These are phyloP conservation scores for Saccharomyces jurei DNA, from an alignment of 805 yeast species.

Conservation along the genomic window DNA sequence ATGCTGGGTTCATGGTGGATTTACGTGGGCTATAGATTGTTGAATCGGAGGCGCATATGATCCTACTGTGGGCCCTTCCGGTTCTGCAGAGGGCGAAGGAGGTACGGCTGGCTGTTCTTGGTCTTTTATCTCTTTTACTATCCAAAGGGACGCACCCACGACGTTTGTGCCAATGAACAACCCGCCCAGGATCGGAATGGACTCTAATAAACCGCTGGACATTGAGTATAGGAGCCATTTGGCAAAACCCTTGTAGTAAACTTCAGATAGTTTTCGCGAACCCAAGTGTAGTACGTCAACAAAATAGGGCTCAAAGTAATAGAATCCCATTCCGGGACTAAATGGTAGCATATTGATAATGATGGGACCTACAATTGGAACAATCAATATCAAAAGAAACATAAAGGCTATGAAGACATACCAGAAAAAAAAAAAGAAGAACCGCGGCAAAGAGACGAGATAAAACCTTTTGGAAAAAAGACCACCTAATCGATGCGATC, in stretches of 20 bases:
- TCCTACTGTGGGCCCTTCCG: neutral
- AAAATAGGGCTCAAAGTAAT: slow-evolving; percentile 7
- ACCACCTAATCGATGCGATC: neutral
- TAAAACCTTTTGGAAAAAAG: neutral
- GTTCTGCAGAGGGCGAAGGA: neutral
- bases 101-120: neutral
- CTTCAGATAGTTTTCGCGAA: neutral
- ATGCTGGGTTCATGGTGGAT: neutral
- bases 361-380: neutral
- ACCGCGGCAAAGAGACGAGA: neutral
- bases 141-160: slow-evolving; percentile 11
- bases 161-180: slow-evolving; percentile 8
- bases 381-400: neutral
- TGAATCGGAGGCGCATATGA: neutral
- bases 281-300: slow-evolving; percentile 2
- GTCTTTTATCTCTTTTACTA: slow-evolving; percentile 1
- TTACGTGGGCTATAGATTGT: neutral
- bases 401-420: neutral
- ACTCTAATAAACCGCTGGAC: slow-evolving; percentile 7
- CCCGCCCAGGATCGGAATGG: slow-evolving; percentile 7
- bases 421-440: neutral
- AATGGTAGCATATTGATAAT: neutral
- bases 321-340: slow-evolving; percentile 4
- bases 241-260: slow-evolving; percentile 6
- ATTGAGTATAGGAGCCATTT: slow-evolving; percentile 8